Percentiles rank a stretch among this genome's conserved stretches.
Evolutionary conservation across 1,284 basidiomycete genomes (phyloP).

Genomic region (Afroboletus lepidellus): DNA sequence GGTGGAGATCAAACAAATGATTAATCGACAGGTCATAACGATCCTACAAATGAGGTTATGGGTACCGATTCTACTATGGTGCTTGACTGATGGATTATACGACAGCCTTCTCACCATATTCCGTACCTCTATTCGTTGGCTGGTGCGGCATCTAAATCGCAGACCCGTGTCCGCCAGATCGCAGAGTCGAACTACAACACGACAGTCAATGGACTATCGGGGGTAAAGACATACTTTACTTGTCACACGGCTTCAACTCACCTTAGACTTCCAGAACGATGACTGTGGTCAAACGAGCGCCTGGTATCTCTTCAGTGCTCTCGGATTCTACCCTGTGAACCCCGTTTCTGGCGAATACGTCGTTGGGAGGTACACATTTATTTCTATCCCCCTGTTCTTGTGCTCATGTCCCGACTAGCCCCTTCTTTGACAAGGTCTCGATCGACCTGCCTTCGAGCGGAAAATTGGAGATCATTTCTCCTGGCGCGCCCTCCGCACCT

Average conservation of each 20-base stretch:
- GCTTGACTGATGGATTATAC: constrained; percentile 8
- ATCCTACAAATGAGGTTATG: constrained; percentile 79
- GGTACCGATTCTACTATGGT: no score
- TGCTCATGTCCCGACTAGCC: constrained; percentile 16
- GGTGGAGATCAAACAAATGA: background rate
- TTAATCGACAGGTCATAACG: constrained; percentile 60
- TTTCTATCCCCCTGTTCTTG: background rate
- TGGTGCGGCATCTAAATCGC: constrained; percentile 66
- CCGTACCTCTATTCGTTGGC: constrained; percentile 79
- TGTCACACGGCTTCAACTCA: background rate
- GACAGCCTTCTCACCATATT: constrained; percentile 77
- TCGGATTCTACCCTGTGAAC: constrained; percentile 85
- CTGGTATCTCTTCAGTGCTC: constrained; percentile 80
- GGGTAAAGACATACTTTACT: constrained; percentile 41
- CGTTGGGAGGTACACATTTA: constrained; percentile 58
- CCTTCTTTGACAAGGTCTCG: constrained; percentile 61
- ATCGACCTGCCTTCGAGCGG: constrained; percentile 46
- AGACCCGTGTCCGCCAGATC: constrained; percentile 68
- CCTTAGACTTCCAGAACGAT: constrained; percentile 61
- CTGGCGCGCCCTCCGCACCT: constrained; percentile 52
- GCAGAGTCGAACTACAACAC: constrained; percentile 65
- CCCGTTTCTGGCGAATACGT: constrained; percentile 74
- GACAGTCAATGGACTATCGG: constrained; percentile 63
- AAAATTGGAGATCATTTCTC: constrained; percentile 50
- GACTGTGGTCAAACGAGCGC: constrained; percentile 90